Conservation (phyloP, 768 basidiomycete genomes). For the Pleurotus platypus region DNA sequence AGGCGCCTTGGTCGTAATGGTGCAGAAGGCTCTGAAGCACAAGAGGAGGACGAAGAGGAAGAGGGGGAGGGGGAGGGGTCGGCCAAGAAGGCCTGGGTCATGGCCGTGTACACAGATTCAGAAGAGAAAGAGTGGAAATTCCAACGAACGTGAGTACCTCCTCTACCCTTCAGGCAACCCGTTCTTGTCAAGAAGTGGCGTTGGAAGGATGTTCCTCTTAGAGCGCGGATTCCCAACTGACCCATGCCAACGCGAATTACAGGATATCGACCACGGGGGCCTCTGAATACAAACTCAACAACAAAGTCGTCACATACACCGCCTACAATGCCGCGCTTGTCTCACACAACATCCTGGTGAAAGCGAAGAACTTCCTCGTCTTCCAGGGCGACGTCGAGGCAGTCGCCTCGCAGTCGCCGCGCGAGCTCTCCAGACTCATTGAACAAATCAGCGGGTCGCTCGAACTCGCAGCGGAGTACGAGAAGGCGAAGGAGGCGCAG, state of each 20-base stretch:
- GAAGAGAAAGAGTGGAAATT: constrained; percentile 85
- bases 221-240: no score
- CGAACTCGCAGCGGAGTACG: constrained; percentile 86
- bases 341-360: constrained; percentile 92
- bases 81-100: constrained; percentile 93
- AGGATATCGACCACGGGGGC: constrained; percentile 87
- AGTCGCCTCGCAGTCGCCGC: constrained; percentile 91
- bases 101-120: constrained; percentile 82
- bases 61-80: constrained; percentile 68
- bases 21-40: constrained; percentile 13
- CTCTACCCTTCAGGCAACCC: no score
- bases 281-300: constrained; percentile 90
- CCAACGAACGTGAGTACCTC: constrained; percentile 76
- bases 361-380: constrained; percentile 98
- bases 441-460: constrained; percentile 96
- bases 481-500: constrained; percentile 81
- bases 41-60: constrained; percentile 37
- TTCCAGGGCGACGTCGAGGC: constrained; percentile 99
- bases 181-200: no score
- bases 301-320: constrained; percentile 76
- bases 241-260: not conserved
- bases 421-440: constrained; percentile 84
- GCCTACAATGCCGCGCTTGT: constrained; percentile 87
- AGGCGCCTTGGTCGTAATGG: constrained; percentile 46
- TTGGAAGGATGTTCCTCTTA: no score